Base-by-base conservation (phyloP, 2,329 filamentous ascomycete genomes). In the Pyrenochaeta sp. region DNA sequence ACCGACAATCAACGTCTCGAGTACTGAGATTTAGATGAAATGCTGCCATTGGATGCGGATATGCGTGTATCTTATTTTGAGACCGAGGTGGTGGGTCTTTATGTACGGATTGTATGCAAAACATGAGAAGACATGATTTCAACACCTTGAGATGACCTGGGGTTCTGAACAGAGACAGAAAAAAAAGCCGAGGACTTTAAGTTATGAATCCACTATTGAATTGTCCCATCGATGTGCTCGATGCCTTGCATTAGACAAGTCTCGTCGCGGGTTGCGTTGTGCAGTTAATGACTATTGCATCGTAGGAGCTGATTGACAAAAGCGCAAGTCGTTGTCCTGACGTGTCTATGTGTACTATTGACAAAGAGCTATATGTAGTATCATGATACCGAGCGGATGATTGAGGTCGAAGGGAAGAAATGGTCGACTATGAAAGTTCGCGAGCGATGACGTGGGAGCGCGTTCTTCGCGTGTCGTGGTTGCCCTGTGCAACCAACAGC, bases 401-500 rank as follows among this genome's bases (percentile, higher is more conserved):
- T 15, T 19, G 34, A 9, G 5, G 15, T n/a, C 15, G 15, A 4
- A 39, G n/a, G 36, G 36, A 8, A n/a, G 46, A 49, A 34, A 40
- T 25, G 52, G 52, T 25, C 37, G 30, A 42, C 42, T 28, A 47
- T 27, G 19, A 22, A 34, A 28, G 28, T 32, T 15, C n/a, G 34
- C 27, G 54, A 36, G 49, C 49, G 34, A 59, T 62, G 59, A 62
- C 58, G 61, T 58, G 36, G 27, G 8, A 27, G 36, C 51, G 37
- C 54, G 52, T 54, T 58, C 54, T 52, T 57, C 58, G 49, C 49
- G n/a, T 10, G 37, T 28, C n/a, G 54, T 50, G 40, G 58, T 59
- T 62, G 58, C 55, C 54, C 60, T 52, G 52, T 50, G 61, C 61
- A 50, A 64, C 61, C 24, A 36, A 36, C 47, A 32, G 37, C 28